These are phyloP conservation scores for Zelonia costaricensis DNA, from an alignment of 208 protist genomes.

Conservation along the genomic window DNA sequence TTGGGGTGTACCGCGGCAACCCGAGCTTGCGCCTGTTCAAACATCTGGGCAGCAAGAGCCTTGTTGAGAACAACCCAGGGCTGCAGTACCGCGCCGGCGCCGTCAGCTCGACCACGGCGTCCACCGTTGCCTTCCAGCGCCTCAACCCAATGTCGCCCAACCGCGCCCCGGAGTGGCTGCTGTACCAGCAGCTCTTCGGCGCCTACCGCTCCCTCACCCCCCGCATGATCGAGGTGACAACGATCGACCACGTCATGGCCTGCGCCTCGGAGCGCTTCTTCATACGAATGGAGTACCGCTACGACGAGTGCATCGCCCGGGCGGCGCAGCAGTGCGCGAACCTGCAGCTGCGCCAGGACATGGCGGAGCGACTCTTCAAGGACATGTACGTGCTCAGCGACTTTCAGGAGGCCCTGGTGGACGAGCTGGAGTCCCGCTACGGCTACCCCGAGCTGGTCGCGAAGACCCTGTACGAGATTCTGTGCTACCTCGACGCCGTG, in stretches of 20 bases:
- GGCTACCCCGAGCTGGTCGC: slow-evolving; percentile 85
- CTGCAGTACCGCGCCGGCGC: slow-evolving; percentile 51
- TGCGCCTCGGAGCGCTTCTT: slow-evolving; percentile 80
- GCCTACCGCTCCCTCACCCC: slow-evolving; percentile 76
- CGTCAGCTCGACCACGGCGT: slow-evolving; percentile 71
- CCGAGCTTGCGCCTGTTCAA: slow-evolving; percentile 62
- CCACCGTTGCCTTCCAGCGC: slow-evolving; percentile 68
- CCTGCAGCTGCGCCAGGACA: slow-evolving; percentile 61
- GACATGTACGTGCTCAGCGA: slow-evolving; percentile 80
- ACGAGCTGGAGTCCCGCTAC: slow-evolving; percentile 87
- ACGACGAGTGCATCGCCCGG: slow-evolving; percentile 57
- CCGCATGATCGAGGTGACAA: slow-evolving; percentile 79
- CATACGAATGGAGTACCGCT: slow-evolving; percentile 74
- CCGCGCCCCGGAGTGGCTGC: slow-evolving; percentile 79
- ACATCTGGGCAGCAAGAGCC: slow-evolving; percentile 41
- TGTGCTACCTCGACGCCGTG: slow-evolving; percentile 87
- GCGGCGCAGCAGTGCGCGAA: slow-evolving; percentile 67
- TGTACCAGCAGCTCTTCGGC: slow-evolving; percentile 81
- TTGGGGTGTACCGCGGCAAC: slow-evolving; percentile 36
- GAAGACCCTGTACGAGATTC: slow-evolving; percentile 87
- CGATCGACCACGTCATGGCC: slow-evolving; percentile 84
- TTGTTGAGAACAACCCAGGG: slow-evolving; percentile 28
- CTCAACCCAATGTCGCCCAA: slow-evolving; percentile 87
- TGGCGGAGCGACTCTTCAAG: slow-evolving; percentile 81
- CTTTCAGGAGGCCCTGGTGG: slow-evolving; percentile 85